Base-by-base conservation (phyloP, 768 basidiomycete genomes). In the Multifurca ochricompacta region DNA sequence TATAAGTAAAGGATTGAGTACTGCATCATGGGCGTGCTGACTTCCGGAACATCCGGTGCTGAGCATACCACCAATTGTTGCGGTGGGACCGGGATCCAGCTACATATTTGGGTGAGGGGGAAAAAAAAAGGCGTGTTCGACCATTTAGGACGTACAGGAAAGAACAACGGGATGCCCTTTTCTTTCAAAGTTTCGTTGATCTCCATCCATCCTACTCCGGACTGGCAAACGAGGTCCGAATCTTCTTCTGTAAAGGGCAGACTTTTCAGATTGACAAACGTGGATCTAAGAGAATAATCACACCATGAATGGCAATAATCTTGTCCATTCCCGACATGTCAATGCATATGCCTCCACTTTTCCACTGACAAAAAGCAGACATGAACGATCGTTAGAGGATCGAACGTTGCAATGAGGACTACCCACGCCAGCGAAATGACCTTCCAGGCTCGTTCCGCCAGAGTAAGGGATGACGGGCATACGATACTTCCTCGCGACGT, bases 31-130 rank as follows among this genome's bases (percentile, higher is more conserved):
- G 23, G 10, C 23, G 61, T 18, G 66, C 71, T 66, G 71, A 78
- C 91, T 91, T 54, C 91, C 90, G 4, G 84, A 87, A 62, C 90
- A 92, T 0, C 91, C 88, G 0, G 89, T 93, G 51, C 85, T 85
- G 27, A 87, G 72, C 86, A 91, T 91, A 0, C 89, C 89, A 8
- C 90, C 89, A 32, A 91, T 81, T 0, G 87, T 91, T 1, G 90
- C 90, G 23, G 82, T 78, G 0, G 86, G 88, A 9, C 76, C 87
- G 1, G 86, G 86, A 59, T 88, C 86, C 32, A 88, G 75, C 86
- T 88, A 58, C 3, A 19, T 18, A 42, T 13, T 10, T 30, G 31
- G 13, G 9, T 57, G 3, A 56, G 19, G 31, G 35, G 39, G 3
- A 5, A 11, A 6, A n/a, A 27, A 40, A 45, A 13, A 21, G 30